A percentile compares a stretch with the other conserved stretches of the same genome.
These are phyloP conservation scores for Acanthamoeba sp. DNA, from an alignment of 208 protist species.

Conservation along the genomic window DNA sequence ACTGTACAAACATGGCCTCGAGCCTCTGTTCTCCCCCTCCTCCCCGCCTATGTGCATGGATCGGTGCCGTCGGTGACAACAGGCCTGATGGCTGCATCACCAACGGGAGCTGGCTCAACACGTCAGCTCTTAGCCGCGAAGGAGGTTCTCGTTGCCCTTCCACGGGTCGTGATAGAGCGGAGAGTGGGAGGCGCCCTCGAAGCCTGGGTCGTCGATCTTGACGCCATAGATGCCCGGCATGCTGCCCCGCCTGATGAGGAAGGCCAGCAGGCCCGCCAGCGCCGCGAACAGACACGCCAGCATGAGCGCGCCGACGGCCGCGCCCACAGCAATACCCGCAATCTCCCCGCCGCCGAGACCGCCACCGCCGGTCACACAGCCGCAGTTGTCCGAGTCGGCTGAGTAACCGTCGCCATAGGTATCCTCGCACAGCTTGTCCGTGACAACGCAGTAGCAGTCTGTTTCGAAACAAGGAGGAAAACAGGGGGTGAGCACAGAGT, in stretches of 20 bases:
- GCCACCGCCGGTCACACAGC: not conserved
- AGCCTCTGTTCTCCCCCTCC: no score
- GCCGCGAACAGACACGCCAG: slow-evolving; percentile 4
- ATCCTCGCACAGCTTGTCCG: slow-evolving; percentile 10
- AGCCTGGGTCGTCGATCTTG: slow-evolving; percentile 36
- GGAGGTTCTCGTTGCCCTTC: slow-evolving; percentile 56
- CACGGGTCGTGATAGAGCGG: slow-evolving; percentile 64
- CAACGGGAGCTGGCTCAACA: no score
- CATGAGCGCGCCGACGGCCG: not conserved
- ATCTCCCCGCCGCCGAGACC: slow-evolving; percentile 51
- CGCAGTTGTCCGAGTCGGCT: slow-evolving; percentile 31
- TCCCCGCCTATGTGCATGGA: no score
- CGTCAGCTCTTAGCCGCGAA: slow-evolving; percentile 45
- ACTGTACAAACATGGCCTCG: no score
- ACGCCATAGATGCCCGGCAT: slow-evolving; percentile 55
- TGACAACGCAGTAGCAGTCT: slow-evolving; percentile 37
- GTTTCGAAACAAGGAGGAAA: no score
- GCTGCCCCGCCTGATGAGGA: slow-evolving; percentile 19
- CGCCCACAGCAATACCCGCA: slow-evolving; percentile 25
- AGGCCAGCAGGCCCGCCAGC: slow-evolving; percentile 55
- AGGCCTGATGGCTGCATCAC: no score
- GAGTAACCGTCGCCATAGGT: not conserved
- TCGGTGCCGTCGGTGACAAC: no score
- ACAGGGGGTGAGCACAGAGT: no score
- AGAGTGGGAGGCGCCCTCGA: slow-evolving; percentile 17